A percentile compares a stretch with the other conserved stretches of the same genome.
These are phyloP conservation scores for Shiraia bambusicola DNA, from an alignment of 2,329 filamentous ascomycete genomes.

Conservation along the genomic window DNA sequence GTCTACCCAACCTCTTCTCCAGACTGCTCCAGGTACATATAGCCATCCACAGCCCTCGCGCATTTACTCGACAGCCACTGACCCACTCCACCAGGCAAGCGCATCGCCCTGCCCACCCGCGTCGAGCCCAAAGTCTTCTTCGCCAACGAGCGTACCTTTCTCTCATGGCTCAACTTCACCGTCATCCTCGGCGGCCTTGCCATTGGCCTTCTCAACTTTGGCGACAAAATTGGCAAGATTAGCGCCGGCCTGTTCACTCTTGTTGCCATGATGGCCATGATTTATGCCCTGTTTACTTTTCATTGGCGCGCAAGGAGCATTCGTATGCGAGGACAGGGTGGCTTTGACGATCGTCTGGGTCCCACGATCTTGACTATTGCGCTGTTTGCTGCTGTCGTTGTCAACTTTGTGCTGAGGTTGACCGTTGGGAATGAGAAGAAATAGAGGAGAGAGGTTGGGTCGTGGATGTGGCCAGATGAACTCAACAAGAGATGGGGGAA, in stretches of 20 bases:
- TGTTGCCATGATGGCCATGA: conserved; percentile 92
- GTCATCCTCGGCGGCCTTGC: conserved; percentile 96
- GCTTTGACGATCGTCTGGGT: conserved; percentile 94
- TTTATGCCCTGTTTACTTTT: conserved; percentile 92
- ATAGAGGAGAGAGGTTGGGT: background rate
- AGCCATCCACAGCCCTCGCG: background rate
- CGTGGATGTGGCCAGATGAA: background rate
- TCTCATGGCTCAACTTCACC: conserved; percentile 99
- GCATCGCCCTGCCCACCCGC: conserved; percentile 94
- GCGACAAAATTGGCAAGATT: conserved; percentile 90
- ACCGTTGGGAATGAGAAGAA: conserved; percentile 26
- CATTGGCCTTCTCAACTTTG: conserved; percentile 97
- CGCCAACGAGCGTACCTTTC: conserved; percentile 98
- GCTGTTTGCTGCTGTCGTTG: conserved; percentile 82
- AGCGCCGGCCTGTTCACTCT: conserved; percentile 90
- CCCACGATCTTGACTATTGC: conserved; percentile 88
- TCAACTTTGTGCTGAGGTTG: conserved; percentile 80
- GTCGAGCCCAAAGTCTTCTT: conserved; percentile 99
- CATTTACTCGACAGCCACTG: conserved; percentile 6
- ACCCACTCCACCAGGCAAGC: conserved; percentile 70
- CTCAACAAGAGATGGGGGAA: background rate
- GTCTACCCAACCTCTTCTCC: conserved; percentile 95
- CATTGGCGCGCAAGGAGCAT: conserved; percentile 97
- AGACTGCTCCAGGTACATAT: conserved; percentile 78
- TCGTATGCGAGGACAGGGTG: conserved; percentile 83